phyloP scores from a whole-genome alignment of 2,329 filamentous ascomycete species.

The Calonectria montana region DNA sequence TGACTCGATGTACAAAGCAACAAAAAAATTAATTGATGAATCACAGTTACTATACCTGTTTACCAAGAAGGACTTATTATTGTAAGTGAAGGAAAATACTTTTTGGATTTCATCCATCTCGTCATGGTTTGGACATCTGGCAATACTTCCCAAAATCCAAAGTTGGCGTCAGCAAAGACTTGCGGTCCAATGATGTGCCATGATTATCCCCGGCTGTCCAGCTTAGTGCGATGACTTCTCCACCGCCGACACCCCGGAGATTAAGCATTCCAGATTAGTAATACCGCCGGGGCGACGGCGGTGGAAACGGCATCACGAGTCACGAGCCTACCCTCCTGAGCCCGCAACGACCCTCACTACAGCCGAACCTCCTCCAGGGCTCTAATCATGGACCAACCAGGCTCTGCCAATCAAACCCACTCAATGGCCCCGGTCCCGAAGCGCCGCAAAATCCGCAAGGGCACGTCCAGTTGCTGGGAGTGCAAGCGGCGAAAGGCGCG shows the following conservation, averaged over 20 bases:
- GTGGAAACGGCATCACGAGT: slow-evolving; percentile 11
- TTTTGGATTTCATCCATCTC: not conserved
- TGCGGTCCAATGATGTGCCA: not conserved
- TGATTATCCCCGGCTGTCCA: not conserved
- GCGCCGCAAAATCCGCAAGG: slow-evolving; percentile 57
- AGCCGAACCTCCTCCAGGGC: not conserved
- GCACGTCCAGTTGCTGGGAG: slow-evolving; percentile 69
- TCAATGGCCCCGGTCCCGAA: slow-evolving; percentile 29
- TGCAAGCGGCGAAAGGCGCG: slow-evolving; percentile 67
- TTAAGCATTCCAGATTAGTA: not conserved
- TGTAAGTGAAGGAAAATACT: too few species aligned
- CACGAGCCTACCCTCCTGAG: not conserved
- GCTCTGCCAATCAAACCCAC: not conserved
- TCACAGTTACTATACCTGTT: too few species aligned
- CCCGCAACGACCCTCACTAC: not conserved
- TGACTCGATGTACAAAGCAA: not conserved
- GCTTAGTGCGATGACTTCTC: not conserved
- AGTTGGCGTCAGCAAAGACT: not conserved
- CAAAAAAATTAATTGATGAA: not conserved
- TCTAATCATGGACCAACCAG: slow-evolving; percentile 23
- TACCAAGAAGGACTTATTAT: too few species aligned
- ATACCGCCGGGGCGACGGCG: slow-evolving; percentile 33
- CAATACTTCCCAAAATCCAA: not conserved
- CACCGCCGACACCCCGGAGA: slow-evolving; percentile 12
- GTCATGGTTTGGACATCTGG: too few species aligned